phyloP scores from a whole-genome alignment of 2,329 filamentous ascomycete genomes.

The Bertia moriformis region DNA sequence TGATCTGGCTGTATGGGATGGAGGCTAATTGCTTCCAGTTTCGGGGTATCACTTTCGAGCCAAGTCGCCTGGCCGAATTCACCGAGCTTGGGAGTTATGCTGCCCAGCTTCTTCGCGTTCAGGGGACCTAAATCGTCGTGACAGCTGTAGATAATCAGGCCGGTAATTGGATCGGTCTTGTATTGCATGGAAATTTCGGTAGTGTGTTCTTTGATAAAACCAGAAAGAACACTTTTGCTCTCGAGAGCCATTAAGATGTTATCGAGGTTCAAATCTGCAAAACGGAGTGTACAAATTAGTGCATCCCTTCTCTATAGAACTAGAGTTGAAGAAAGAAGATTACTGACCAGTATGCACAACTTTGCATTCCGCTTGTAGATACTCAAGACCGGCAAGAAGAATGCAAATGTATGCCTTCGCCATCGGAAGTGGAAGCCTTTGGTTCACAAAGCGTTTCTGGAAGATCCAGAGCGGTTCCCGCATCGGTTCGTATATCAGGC shows the following conservation, averaged over 20 bases:
- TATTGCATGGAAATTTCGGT: slow-evolving; percentile 3
- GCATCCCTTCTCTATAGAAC: slow-evolving; percentile 10
- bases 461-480: not conserved
- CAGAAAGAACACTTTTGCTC: slow-evolving; percentile 1
- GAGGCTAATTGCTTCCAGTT: slow-evolving; percentile 1
- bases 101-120: slow-evolving; percentile 2
- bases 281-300: slow-evolving; percentile 7
- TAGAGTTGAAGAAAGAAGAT: slow-evolving; percentile 4
- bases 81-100: slow-evolving; percentile 3
- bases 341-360: slow-evolving; percentile 1
- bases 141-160: slow-evolving; percentile 3
- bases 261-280: slow-evolving; percentile 5
- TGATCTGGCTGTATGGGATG: slow-evolving; percentile 1
- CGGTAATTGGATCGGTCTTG: slow-evolving; percentile 1
- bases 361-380: not conserved
- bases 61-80: slow-evolving; percentile 2
- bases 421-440: slow-evolving; percentile 1
- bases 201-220: slow-evolving; percentile 2
- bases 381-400: slow-evolving; percentile 1
- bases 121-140: slow-evolving; percentile 5
- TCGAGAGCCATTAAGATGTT: slow-evolving; percentile 5
- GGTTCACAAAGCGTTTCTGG: not conserved
- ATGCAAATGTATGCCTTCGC: slow-evolving; percentile 1
- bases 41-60: slow-evolving; percentile 2
- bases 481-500: slow-evolving; percentile 2